These are phyloP conservation scores for Cryoendolithus antarcticus DNA, from an alignment of 2,329 filamentous ascomycete genomes.

Conservation along the genomic window DNA sequence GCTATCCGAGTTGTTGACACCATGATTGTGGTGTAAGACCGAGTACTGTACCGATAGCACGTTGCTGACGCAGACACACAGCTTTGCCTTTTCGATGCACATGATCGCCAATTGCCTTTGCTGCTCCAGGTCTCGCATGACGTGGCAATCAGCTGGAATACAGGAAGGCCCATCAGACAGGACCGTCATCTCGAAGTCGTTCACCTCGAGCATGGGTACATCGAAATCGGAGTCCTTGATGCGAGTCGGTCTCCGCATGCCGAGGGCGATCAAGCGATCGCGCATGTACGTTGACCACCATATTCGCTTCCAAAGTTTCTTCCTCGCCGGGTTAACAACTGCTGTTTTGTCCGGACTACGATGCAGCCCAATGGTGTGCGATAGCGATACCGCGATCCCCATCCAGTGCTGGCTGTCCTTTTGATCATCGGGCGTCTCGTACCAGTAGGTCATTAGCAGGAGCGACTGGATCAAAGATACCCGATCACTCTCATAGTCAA, in stretches of 20 bases:
- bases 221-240: slow-evolving; percentile 92
- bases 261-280: slow-evolving; percentile 80
- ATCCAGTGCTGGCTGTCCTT: slow-evolving; percentile 99
- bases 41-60: slow-evolving; percentile 88
- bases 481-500: slow-evolving; percentile 86
- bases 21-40: slow-evolving; percentile 72
- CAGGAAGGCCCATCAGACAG: slow-evolving; percentile 52
- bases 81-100: slow-evolving; percentile 83
- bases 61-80: slow-evolving; percentile 79
- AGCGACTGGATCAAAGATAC: slow-evolving; percentile 80
- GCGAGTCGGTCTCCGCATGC: slow-evolving; percentile 82
- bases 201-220: slow-evolving; percentile 74
- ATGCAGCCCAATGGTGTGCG: slow-evolving; percentile 86
- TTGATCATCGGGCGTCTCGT: slow-evolving; percentile 90
- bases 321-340: slow-evolving; percentile 59
- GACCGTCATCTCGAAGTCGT: slow-evolving; percentile 68
- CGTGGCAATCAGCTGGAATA: slow-evolving; percentile 56
- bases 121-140: slow-evolving; percentile 58
- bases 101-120: slow-evolving; percentile 71
- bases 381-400: slow-evolving; percentile 85
- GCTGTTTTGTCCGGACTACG: slow-evolving; percentile 64
- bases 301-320: slow-evolving; percentile 83
- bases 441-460: slow-evolving; percentile 92
- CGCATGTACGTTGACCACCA: slow-evolving; percentile 99
- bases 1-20: slow-evolving; percentile 56